phyloP scores from a whole-genome alignment of 345 rosid species.

The Brassica incana region DNA sequence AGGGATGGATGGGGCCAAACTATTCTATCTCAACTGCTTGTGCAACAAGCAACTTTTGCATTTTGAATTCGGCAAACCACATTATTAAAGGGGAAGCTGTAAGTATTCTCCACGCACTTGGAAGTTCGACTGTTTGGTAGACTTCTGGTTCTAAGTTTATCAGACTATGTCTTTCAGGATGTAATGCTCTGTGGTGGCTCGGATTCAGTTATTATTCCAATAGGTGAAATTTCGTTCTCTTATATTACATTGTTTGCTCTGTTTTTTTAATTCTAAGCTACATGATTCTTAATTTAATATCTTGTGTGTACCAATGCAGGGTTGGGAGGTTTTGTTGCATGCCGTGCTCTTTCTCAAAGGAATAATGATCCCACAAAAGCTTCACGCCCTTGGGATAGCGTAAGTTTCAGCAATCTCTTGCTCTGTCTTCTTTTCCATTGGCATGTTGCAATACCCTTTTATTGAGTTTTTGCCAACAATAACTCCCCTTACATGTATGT shows the following conservation, averaged over 20 bases:
- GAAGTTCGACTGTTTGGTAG: slow-evolving; percentile 21
- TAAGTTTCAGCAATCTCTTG: slow-evolving; percentile 35
- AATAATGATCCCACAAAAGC: slow-evolving; percentile 88
- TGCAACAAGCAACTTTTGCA: slow-evolving; percentile 94
- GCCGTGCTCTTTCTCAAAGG: slow-evolving; percentile 89
- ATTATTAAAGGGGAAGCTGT: slow-evolving; percentile 96
- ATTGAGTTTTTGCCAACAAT: neutral
- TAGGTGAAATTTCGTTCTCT: slow-evolving; percentile 55
- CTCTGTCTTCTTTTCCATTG: neutral
- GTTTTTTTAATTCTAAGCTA: slow-evolving; percentile 11
- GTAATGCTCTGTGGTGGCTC: slow-evolving; percentile 98
- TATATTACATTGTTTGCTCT: neutral
- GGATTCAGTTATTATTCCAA: slow-evolving; percentile 84
- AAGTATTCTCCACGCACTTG: slow-evolving; percentile 42
- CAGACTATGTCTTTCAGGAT: slow-evolving; percentile 51
- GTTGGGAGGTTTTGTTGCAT: slow-evolving; percentile 96
- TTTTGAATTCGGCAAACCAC: slow-evolving; percentile 93
- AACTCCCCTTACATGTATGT: neutral
- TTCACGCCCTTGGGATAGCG: slow-evolving; percentile 97
- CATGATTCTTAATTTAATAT: neutral
- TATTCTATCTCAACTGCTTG: slow-evolving; percentile 97
- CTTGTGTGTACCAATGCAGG: slow-evolving; percentile 52
- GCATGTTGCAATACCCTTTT: neutral
- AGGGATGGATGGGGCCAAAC: slow-evolving; percentile 99
- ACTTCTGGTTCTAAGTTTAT: slow-evolving; percentile 15